A percentile compares a stretch with the other conserved stretches of the same genome.
Conservation (phyloP, 495 filamentous ascomycete species). For the Evansstolkia leycettana region DNA sequence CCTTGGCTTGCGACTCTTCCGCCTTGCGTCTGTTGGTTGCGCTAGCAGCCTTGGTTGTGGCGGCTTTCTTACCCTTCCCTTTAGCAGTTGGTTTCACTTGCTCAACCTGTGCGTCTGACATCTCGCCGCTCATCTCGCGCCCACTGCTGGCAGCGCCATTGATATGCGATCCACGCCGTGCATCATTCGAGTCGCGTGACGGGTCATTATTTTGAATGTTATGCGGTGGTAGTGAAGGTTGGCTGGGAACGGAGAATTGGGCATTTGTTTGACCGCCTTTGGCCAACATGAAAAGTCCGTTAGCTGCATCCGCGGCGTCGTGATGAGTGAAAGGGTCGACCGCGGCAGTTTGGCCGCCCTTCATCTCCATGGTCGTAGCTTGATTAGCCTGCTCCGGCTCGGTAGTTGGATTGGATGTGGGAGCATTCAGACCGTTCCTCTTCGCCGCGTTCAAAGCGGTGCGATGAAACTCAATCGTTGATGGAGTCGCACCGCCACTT, state of each 20-base stretch:
- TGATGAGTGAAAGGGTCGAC: constrained; percentile 64
- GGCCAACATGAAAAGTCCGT: constrained; percentile 85
- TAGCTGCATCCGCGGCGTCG: constrained; percentile 88
- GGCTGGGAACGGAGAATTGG: constrained; percentile 41
- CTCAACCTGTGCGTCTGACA: constrained; percentile 63
- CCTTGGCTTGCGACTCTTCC: constrained; percentile 59
- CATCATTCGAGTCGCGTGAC: constrained; percentile 13
- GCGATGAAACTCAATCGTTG: constrained; percentile 86
- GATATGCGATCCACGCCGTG: constrained; percentile 22
- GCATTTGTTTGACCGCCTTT: constrained; percentile 45
- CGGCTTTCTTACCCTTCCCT: constrained; percentile 58
- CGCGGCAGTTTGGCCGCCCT: constrained; percentile 28
- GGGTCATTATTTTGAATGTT: constrained; percentile 31
- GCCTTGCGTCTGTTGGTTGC: constrained; percentile 61
- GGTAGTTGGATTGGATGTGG: constrained; percentile 40
- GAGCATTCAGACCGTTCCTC: constrained; percentile 31
- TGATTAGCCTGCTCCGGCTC: constrained; percentile 33
- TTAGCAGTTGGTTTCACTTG: constrained; percentile 48
- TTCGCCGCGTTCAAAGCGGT: constrained; percentile 79
- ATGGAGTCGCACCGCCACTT: constrained; percentile 74
- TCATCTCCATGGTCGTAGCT: constrained; percentile 37
- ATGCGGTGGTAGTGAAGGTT: constrained; percentile 21
- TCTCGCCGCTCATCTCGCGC: constrained; percentile 55
- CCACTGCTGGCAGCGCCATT: constrained; percentile 19
- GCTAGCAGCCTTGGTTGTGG: constrained; percentile 28